A percentile compares a stretch with the other conserved stretches of the same genome.
These are phyloP conservation scores for Vaccinium vitisidaea DNA, from an alignment of 148 eudicot species.

Conservation along the genomic window DNA sequence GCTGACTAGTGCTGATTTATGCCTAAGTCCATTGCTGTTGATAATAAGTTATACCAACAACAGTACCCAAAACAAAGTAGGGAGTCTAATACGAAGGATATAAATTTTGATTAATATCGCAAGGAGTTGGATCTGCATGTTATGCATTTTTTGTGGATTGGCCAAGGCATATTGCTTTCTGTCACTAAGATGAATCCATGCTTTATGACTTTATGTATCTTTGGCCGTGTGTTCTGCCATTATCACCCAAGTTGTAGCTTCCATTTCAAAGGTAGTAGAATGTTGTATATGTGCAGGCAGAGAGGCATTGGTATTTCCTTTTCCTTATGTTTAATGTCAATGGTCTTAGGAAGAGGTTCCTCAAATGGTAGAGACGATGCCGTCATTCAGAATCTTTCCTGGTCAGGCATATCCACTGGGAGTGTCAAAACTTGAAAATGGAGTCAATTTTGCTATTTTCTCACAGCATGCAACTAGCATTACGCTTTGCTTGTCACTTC, in stretches of 20 bases:
- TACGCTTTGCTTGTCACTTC: slow-evolving; percentile 69
- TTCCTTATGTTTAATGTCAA: neutral
- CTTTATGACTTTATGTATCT: neutral
- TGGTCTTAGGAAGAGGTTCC: slow-evolving; percentile 63
- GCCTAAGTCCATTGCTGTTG: neutral
- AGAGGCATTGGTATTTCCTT: neutral
- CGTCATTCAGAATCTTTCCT: slow-evolving; percentile 44
- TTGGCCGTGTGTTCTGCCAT: neutral
- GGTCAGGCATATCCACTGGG: slow-evolving; percentile 91
- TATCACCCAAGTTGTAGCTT: neutral
- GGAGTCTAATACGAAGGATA: neutral
- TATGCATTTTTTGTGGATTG: neutral
- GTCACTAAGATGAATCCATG: neutral
- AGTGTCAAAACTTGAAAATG: slow-evolving; percentile 80
- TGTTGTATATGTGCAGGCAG: neutral
- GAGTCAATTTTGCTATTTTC: slow-evolving; percentile 86
- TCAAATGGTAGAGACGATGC: slow-evolving; percentile 34
- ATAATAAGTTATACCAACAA: neutral
- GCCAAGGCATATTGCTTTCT: neutral
- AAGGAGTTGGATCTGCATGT: neutral
- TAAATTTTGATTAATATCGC: neutral
- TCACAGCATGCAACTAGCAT: slow-evolving; percentile 86
- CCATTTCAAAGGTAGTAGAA: neutral
- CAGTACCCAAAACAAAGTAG: neutral
- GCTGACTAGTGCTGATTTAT: neutral